Evolutionary conservation across 192 early-diverging fungal genomes (phyloP), one percentile per base, ranked within the genome.

Genomic region (Coemansia reversa): DNA sequence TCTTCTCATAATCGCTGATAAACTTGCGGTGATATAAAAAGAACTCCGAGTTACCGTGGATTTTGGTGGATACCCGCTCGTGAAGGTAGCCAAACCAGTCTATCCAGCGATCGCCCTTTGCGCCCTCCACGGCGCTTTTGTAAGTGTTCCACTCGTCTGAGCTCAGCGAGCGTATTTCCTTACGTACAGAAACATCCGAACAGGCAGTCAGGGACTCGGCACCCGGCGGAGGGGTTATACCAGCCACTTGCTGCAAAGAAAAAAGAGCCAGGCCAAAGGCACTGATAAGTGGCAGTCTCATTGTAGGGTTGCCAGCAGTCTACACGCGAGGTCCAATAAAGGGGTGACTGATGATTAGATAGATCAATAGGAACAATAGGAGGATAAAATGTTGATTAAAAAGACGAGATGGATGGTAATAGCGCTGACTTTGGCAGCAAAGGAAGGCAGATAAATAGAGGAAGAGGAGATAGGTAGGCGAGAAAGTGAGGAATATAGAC

Each of bases 21-120:
- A 85, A 79, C 27, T 51, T 59, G 55, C 86, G 81, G 48, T 87
- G 84, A 74, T 72, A 84, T 8, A 75, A 53, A 8, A 86, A 63
- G 65, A 86, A 86, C 24, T 63, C 55, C 4, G 73, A 39, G 67
- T 76, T 75, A 2, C 65, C 67, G 55, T 83, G 82, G 48, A 79
- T 67, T 0, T 23, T 27, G 2, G 29, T 14, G 0, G 75, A 67
- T 18, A 77, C 58, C n/a, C 25, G 45, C 16, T 67, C 47, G 72
- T 84, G 82, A 9, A 71, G 62, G 58, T 47, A 72, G 25, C 75
- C 75, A 59, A 75, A 84, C 71, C 70, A 71, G 69, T 80, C 72
- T 39, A 75, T 61, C 82, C 71, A 72, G n/a, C 63, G 69, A 47
- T 74, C 68, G 7, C 56, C 49, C n/a, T 72, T 56, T 32, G 72